Conservation (phyloP, 495 filamentous ascomycete species). For the Xylaria palmicola region DNA sequence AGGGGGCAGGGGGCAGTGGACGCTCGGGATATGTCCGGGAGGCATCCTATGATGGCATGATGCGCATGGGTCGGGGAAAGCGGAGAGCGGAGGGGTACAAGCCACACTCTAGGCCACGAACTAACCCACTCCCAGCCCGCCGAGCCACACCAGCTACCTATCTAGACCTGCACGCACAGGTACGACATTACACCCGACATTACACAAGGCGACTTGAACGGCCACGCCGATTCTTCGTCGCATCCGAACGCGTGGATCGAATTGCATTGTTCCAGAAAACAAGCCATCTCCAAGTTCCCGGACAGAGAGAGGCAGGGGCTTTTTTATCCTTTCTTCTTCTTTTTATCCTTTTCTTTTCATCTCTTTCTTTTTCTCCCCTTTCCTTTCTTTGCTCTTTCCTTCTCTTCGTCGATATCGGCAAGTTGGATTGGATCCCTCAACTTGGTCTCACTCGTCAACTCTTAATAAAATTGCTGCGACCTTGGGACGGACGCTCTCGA, state of each 20-base stretch:
- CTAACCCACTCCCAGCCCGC: background rate
- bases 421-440: background rate
- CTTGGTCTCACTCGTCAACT: background rate
- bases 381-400: background rate
- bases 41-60: background rate
- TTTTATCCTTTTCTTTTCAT: too few species aligned
- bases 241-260: background rate
- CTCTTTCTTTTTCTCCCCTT: too few species aligned
- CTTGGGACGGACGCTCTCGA: too few species aligned
- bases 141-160: constrained; percentile 1
- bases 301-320: too few species aligned
- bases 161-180: background rate
- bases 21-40: constrained; percentile 8
- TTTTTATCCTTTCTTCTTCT: too few species aligned
- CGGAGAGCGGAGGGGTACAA: background rate
- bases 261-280: background rate
- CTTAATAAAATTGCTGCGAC: background rate
- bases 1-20: background rate
- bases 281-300: too few species aligned
- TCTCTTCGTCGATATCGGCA: background rate
- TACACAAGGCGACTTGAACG: constrained; percentile 3
- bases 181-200: background rate
- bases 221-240: background rate
- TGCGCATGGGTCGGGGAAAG: background rate
- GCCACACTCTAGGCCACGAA: constrained; percentile 5